Percentiles rank a stretch among this genome's conserved stretches.
Conservation (phyloP, 371 early-diverging fungal species). For the Parasitella parasitica region DNA sequence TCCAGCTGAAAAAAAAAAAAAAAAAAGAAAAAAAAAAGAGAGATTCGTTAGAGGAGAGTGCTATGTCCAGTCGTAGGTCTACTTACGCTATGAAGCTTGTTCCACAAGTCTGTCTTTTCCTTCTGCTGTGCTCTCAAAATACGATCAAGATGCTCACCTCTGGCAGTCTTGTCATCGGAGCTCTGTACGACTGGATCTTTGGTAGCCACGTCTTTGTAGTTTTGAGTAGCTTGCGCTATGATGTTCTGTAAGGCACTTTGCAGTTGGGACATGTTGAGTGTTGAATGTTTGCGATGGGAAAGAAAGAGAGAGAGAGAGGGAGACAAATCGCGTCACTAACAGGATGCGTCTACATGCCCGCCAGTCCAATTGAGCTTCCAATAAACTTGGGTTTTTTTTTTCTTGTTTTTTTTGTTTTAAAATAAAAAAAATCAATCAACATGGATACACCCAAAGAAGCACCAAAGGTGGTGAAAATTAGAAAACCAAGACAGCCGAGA, state of each 20-base stretch:
- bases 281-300: background rate
- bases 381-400: background rate
- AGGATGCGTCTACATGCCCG: background rate
- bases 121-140: slow-evolving; percentile 24
- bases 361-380: background rate
- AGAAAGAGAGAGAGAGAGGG: too few species aligned
- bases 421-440: background rate
- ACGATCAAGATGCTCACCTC: slow-evolving; percentile 25
- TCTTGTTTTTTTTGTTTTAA: background rate
- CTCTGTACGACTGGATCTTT: slow-evolving; percentile 22
- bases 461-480: slow-evolving; percentile 9
- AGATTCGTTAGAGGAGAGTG: too few species aligned
- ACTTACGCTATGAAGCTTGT: slow-evolving; percentile 29
- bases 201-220: slow-evolving; percentile 25
- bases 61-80: too few species aligned
- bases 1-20: too few species aligned
- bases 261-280: slow-evolving; percentile 1
- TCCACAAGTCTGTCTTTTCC: slow-evolving; percentile 32
- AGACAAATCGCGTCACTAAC: background rate
- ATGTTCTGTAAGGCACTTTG: slow-evolving; percentile 12
- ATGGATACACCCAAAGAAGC: slow-evolving; percentile 9
- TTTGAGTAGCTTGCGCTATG: slow-evolving; percentile 35
- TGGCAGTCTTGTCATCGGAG: slow-evolving; percentile 26
- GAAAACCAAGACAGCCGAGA: slow-evolving; percentile 17
- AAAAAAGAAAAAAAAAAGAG: too few species aligned